Evolutionary conservation across 2,329 filamentous ascomycete species (phyloP).

Genomic region (Trichoderma aggressivum): DNA sequence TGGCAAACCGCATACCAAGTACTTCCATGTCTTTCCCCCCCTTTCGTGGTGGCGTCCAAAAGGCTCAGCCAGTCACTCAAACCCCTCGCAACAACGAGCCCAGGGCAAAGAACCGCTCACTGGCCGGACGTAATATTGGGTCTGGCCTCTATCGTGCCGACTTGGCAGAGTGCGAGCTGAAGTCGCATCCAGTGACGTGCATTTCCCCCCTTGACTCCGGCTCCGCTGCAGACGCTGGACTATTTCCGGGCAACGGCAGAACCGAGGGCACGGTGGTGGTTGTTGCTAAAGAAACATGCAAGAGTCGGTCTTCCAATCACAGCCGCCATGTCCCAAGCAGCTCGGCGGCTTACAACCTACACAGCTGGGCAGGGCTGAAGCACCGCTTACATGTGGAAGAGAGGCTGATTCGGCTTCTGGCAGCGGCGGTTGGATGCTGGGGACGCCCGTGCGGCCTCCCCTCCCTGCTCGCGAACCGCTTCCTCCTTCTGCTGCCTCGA

Average conservation of each 20-base stretch:
- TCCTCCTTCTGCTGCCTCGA: not conserved
- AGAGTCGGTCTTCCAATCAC: not conserved
- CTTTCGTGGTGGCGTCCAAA: not conserved
- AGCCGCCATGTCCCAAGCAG: not conserved
- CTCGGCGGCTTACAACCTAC: not conserved
- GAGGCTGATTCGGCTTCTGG: not conserved
- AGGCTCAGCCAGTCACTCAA: not conserved
- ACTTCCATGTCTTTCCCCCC: no score
- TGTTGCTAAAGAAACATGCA: not conserved
- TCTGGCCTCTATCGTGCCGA: not conserved
- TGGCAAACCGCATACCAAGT: not conserved
- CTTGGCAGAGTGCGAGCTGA: conserved; percentile 1
- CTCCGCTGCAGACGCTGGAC: conserved; percentile 4
- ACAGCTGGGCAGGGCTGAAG: conserved; percentile 7
- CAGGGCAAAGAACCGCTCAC: not conserved
- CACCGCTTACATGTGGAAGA: not conserved
- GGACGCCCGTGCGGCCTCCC: not conserved
- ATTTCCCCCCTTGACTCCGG: not conserved
- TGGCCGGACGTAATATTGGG: not conserved
- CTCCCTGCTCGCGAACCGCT: not conserved
- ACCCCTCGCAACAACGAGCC: not conserved
- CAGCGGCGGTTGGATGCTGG: not conserved
- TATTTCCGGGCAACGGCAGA: conserved; percentile 6
- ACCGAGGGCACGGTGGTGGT: conserved; percentile 4
- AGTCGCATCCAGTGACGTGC: conserved; percentile 6